These are phyloP conservation scores for Macrolepiota albuminosa DNA, from an alignment of 768 basidiomycete species.

Conservation along the genomic window DNA sequence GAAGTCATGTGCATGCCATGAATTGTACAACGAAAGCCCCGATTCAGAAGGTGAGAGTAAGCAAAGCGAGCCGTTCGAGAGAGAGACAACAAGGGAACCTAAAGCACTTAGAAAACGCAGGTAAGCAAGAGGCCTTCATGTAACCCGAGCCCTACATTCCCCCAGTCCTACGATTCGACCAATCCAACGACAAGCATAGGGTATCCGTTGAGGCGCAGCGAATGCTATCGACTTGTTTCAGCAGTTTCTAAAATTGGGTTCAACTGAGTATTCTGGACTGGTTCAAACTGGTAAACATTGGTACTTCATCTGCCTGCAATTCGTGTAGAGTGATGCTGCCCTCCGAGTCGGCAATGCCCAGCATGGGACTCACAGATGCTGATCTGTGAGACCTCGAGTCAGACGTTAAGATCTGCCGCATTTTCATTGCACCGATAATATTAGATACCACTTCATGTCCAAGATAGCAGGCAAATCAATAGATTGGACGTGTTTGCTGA, in stretches of 20 bases:
- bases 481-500: constrained; percentile 58
- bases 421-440: background rate
- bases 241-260: constrained; percentile 27
- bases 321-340: constrained; percentile 67
- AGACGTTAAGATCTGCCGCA: background rate
- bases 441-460: constrained; percentile 90
- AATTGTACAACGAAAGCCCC: constrained; percentile 40
- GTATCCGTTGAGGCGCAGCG: constrained; percentile 48
- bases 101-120: constrained; percentile 30
- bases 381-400: constrained; percentile 56
- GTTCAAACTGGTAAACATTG: background rate
- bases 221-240: constrained; percentile 38
- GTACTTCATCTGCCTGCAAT: constrained; percentile 38
- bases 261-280: background rate
- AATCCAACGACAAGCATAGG: constrained; percentile 90
- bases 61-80: constrained; percentile 76
- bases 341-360: constrained; percentile 84
- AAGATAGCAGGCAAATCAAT: constrained; percentile 76
- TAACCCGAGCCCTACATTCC: constrained; percentile 32
- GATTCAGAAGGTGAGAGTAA: constrained; percentile 48
- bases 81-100: constrained; percentile 69
- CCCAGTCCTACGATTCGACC: constrained; percentile 68
- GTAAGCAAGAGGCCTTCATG: background rate
- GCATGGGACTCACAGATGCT: constrained; percentile 33
- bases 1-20: constrained; percentile 87